Conservation (phyloP, 208 protist genomes). For the Crithidia expoeki region DNA sequence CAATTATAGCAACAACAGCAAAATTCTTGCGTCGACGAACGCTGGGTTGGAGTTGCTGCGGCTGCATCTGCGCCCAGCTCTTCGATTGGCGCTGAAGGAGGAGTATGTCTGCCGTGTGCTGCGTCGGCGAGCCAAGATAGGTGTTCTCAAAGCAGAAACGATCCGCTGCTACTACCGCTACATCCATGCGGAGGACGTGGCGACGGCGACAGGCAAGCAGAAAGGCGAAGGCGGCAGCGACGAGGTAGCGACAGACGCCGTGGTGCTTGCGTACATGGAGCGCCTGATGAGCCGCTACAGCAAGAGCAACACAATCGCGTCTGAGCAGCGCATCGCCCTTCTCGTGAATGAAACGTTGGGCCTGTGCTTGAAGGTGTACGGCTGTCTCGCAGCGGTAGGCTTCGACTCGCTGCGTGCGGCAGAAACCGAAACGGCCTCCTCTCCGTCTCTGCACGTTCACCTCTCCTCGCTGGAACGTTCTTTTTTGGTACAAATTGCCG, state of each 20-base stretch:
- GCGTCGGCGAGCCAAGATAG: slow-evolving; percentile 27
- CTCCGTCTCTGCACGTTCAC: slow-evolving; percentile 28
- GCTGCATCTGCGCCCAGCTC: slow-evolving; percentile 27
- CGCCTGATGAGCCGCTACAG: slow-evolving; percentile 9
- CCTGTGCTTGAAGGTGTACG: slow-evolving; percentile 66
- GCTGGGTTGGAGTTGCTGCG: slow-evolving; percentile 40
- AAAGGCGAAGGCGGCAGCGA: not conserved
- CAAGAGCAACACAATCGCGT: slow-evolving; percentile 6
- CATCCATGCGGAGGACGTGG: slow-evolving; percentile 12
- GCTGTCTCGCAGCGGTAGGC: slow-evolving; percentile 59
- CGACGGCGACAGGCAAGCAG: not conserved
- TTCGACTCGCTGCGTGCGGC: slow-evolving; percentile 41
- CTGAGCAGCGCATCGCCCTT: slow-evolving; percentile 30
- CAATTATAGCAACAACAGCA: not conserved
- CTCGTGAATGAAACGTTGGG: slow-evolving; percentile 45
- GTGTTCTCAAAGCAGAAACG: slow-evolving; percentile 22
- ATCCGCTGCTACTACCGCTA: slow-evolving; percentile 41
- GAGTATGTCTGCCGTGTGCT: slow-evolving; percentile 48
- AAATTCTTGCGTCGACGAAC: not conserved
- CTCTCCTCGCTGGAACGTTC: slow-evolving; percentile 65
- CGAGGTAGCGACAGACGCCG: slow-evolving; percentile 11
- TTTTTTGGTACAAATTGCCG: slow-evolving; percentile 60
- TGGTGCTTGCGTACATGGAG: slow-evolving; percentile 32
- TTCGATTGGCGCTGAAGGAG: slow-evolving; percentile 33
- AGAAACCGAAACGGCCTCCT: slow-evolving; percentile 8